Evolutionary conservation across 805 yeast genomes (phyloP).

Genomic region (Schwanniomyces yamadae): DNA sequence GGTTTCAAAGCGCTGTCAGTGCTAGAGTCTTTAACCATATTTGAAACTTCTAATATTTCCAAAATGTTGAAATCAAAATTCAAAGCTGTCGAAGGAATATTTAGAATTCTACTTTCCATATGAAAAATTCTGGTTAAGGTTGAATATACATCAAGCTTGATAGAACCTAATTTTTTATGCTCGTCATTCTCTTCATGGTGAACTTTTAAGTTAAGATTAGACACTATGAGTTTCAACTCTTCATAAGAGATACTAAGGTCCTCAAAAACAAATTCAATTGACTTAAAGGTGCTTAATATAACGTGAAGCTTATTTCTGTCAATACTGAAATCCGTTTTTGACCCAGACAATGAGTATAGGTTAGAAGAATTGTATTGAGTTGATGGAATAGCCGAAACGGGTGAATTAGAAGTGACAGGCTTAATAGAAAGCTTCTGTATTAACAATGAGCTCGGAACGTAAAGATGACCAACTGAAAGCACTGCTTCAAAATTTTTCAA

Average conservation of each 20-base stretch:
- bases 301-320: no score
- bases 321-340: no score
- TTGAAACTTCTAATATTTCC: slow-evolving; percentile 14
- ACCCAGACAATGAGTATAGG: no score
- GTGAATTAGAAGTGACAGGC: no score
- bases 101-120: slow-evolving; percentile 28
- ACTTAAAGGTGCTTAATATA: slow-evolving; percentile 10
- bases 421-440: no score
- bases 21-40: slow-evolving; percentile 5
- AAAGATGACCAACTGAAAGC: no score
- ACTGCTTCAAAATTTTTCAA: no score
- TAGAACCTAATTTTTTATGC: slow-evolving; percentile 3
- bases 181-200: slow-evolving; percentile 9
- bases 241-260: slow-evolving; percentile 22
- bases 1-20: slow-evolving; percentile 5
- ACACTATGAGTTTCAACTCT: slow-evolving; percentile 13
- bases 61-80: slow-evolving; percentile 21
- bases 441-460: no score
- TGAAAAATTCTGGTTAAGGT: slow-evolving; percentile 30
- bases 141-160: slow-evolving; percentile 21
- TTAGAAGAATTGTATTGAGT: no score
- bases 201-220: slow-evolving; percentile 11
- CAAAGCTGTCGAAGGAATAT: slow-evolving; percentile 35
- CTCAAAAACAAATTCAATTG: slow-evolving; percentile 21
- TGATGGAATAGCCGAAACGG: no score